Base-by-base conservation (phyloP, 2,329 filamentous ascomycete genomes). In the Monilinia fructigena region DNA sequence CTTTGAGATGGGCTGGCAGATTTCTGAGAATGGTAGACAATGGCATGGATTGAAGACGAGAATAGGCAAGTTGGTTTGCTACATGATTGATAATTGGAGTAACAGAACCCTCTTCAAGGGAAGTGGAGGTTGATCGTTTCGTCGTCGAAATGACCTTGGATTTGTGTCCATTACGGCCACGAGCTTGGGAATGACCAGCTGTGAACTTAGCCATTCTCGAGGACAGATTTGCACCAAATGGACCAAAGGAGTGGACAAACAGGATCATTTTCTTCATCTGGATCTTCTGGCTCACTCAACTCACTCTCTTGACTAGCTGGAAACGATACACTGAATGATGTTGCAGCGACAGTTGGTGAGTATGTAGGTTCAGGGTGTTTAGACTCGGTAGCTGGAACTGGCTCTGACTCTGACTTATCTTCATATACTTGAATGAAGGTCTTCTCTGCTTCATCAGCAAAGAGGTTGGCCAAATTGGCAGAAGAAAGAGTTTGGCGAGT, bases 21-120 rank as follows among this genome's bases (percentile, higher is more conserved):
- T 97, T 91, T 77, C 87, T 89, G 80, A 97, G 83, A 66, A 99
- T 95, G 60, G 89, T 91, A 1, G 94, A 96, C 59, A 98, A 83
- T 4, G 95, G 94, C 35, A 92, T 95, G 0, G 93, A 96, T 20
- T 94, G 93, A 8, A 98, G 83, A 38, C 94, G 91, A 1, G 95
- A 97, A 78, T 92, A 99, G 42, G 95, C 95, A 40, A 99, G 86
- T 79, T 99, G 95, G 78, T 98, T 98, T 76, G 95, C 85, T 69
- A 96, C 88, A 76, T 99, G 95, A 78, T 97, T 96, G 73, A 85
- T 85, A 70, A 95, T 78, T 70, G 71, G 78, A 47, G 69, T 76
- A 40, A 76, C 70, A 26, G 79, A 77, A 64, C 82, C 78, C 53
- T 80, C 74, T 61, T 78, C 77, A 26, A 76, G 77, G 48, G 66